Percentiles rank a stretch among this genome's conserved stretches.
Evolutionary conservation across 75 land plant species (phyloP).

Genomic region (Ceratopteris richardii): DNA sequence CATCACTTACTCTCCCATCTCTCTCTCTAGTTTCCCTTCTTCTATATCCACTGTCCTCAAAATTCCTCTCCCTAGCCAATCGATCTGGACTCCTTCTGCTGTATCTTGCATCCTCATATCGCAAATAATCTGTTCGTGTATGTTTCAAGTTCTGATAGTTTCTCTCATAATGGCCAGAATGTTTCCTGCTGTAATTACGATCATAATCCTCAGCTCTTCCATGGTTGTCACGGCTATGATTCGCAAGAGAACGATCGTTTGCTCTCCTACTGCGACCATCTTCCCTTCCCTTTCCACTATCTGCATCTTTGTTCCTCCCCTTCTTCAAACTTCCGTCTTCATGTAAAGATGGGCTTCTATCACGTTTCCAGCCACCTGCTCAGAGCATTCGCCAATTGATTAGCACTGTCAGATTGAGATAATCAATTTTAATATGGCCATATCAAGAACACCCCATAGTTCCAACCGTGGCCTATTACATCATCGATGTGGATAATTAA

Average conservation of each 20-base stretch:
- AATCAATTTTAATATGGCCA: no score
- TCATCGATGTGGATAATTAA: no score
- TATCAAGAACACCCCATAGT: no score
- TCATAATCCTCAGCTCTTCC: not conserved
- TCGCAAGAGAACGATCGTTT: not conserved
- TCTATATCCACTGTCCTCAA: conserved; percentile 1
- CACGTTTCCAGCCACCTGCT: conserved; percentile 11
- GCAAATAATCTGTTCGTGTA: not conserved
- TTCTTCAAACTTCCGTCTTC: conserved; percentile 6
- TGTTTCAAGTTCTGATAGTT: not conserved
- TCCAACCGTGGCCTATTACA: no score
- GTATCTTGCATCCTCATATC: conserved; percentile 1
- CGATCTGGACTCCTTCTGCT: not conserved
- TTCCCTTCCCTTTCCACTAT: not conserved
- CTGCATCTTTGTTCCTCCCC: not conserved
- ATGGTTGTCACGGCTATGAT: not conserved
- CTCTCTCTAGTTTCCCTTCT: conserved; percentile 4
- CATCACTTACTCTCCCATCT: conserved; percentile 1
- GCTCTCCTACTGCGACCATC: conserved; percentile 1
- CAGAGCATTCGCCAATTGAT: no score
- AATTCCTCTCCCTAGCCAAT: conserved; percentile 1
- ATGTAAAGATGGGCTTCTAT: conserved; percentile 6
- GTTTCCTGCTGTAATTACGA: not conserved
- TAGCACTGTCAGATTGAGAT: no score
- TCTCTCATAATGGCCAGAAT: conserved; percentile 2